Evolutionary conservation across 192 early-diverging fungal species (phyloP).

Genomic region (Coemansia furcata): DNA sequence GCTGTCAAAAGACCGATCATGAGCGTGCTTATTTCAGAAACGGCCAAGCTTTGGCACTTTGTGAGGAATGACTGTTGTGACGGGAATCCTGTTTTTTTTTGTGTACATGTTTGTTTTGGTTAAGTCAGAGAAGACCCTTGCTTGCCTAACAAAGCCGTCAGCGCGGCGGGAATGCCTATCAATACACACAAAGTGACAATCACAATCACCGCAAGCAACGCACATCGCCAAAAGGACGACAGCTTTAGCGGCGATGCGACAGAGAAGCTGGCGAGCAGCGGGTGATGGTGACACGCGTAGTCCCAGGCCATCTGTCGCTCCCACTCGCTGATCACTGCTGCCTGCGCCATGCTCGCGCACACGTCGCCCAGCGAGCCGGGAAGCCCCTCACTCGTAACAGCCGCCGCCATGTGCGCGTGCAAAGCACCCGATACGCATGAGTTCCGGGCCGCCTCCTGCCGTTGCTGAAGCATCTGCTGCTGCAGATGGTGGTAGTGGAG

Average conservation of each 20-base stretch:
- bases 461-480: conserved; percentile 9
- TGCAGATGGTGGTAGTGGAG: conserved; percentile 9
- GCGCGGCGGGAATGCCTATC: conserved; percentile 26
- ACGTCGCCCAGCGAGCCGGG: conserved; percentile 10
- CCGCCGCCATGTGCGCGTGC: conserved; percentile 1
- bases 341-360: conserved; percentile 17
- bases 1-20: neutral
- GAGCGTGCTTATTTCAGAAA: neutral
- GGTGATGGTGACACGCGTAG: conserved; percentile 44
- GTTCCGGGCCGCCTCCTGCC: neutral
- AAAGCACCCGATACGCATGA: neutral
- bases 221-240: conserved; percentile 34
- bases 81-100: neutral
- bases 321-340: conserved; percentile 20
- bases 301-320: conserved; percentile 42
- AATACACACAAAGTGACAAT: conserved; percentile 23
- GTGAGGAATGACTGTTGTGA: neutral
- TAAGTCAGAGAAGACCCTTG: neutral
- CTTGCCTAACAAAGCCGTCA: conserved; percentile 29
- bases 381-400: neutral
- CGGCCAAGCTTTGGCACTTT: neutral
- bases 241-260: conserved; percentile 29
- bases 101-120: neutral
- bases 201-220: conserved; percentile 20
- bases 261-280: conserved; percentile 39